Base-by-base conservation (phyloP, 202 grass and related monocot genomes). In the Brachypodium distachyon region DNA sequence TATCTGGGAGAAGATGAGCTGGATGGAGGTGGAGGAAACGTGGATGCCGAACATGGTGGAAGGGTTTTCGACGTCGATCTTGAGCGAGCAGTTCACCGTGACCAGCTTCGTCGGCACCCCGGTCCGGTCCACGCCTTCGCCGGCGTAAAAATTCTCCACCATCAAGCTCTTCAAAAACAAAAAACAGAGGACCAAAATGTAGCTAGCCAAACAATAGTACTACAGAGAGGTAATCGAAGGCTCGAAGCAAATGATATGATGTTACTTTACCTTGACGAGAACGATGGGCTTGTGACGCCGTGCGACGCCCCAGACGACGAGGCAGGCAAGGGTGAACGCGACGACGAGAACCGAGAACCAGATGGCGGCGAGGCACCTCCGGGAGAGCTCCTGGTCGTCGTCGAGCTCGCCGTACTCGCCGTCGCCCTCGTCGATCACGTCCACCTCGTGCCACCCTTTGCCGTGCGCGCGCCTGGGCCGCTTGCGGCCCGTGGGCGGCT, bases 11-110 rank as follows among this genome's bases (percentile, higher is more conserved):
- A 83, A 94, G 43, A 87, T 88, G 66, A 98, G 77, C 51, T 39
- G 70, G 62, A 86, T 74, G 3, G 89, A 84, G 40, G 57, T 79
- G 12, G 89, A 87, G 14, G 89, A 90, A 5, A 93, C 95, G 68
- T 94, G 85, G 41, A 98, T 94, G 64, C 91, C 95, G 47, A 87
- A 92, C 95, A 88, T 88, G 2, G 80, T 81, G 14, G 95, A 93
- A 32, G 91, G 89, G 65, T 98, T 98, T 49, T 84, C 74, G 17
- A 98, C 87, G 42, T 70, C 70, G 16, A 98, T 78, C 73, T 72
- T 67, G 60, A 98, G 72, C 0, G 95, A 86, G 73, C 89, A 87
- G 43, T 98, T 98, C 26, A 85, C 44, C 0, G 95, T 98, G 9
- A 94, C 77, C 60, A 98, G 61, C 75, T 89, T 89, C 46, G 91